Base-by-base conservation (phyloP, 345 rosid genomes). In the Noccaea bulbosa region DNA sequence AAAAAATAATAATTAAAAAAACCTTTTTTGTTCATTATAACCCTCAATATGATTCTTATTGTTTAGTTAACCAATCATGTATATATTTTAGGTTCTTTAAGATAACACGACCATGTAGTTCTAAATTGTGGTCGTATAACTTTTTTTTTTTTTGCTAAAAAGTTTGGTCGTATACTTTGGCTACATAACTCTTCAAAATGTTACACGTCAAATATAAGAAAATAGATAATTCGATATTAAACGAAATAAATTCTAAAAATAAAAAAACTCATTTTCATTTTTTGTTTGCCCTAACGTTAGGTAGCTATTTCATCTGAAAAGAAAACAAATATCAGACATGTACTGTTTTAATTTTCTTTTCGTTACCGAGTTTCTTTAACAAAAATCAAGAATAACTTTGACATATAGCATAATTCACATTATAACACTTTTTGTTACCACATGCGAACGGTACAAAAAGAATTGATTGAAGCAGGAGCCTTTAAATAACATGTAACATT, bases 221-320 rank as follows among this genome's bases (percentile, higher is more conserved):
- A 17, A 38, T 50, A 48, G 51, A 48, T 56, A 11, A 39, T 47
- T 12, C 7, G 53, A 56, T 32, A 38, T 32, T 39, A 59, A 65
- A 65, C n/a, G 41, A 35, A 41, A 53, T 32, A 63, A 33, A 8
- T n/a, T 59, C 2, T 34, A 11, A 59, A 14, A 27, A 16, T 8
- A 30, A 38, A 52, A 52, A 48, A 17, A 44, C n/a, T 53, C 2
- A 8, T 27, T 27, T 27, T 27, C 30, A 7, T 40, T 41, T 39
- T 38, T 64, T 0, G 35, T 38, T 46, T 64, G 65, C 77, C 77
- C 71, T 65, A 65, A 56, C 30, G 65, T 72, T 65, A 56, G 71
- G 77, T 56, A 56, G 34, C 77, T 65, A 48, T 73, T 65, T 65
- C 71, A 65, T 73, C 66, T n/a, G 59, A 46, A 41, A 37, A 57